phyloP scores from a whole-genome alignment of 345 rosid species.

The Aquilaria yunnanensis region DNA sequence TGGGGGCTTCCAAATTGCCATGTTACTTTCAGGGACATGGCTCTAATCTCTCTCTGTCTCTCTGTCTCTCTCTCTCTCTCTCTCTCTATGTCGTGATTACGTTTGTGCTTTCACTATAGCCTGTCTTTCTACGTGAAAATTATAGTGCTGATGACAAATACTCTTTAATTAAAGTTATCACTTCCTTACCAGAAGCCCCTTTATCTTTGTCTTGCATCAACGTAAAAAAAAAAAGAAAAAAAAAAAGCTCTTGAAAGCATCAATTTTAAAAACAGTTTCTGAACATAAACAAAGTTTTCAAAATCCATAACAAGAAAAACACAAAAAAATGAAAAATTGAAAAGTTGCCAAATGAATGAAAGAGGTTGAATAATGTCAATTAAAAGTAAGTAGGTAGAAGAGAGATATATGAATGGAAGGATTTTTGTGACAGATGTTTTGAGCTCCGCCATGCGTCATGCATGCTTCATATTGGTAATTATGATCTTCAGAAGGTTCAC shows the following conservation, averaged over 20 bases:
- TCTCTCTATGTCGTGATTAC: constrained; percentile 1
- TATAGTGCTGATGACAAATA: not conserved
- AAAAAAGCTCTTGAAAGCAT: too few relatives aligned
- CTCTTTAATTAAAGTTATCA: not conserved
- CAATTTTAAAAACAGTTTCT: too few relatives aligned
- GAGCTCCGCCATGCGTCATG: not conserved
- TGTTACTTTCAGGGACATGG: not conserved
- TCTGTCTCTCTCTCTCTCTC: constrained; percentile 1
- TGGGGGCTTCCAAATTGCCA: constrained; percentile 18
- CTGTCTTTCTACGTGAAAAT: constrained; percentile 1
- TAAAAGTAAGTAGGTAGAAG: too few relatives aligned
- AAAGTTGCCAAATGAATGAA: too few relatives aligned
- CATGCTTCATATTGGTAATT: not conserved
- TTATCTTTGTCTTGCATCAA: too few relatives aligned
- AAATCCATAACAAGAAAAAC: too few relatives aligned
- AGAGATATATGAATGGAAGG: too few relatives aligned
- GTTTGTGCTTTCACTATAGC: not conserved
- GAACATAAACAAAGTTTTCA: too few relatives aligned
- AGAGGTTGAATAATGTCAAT: too few relatives aligned
- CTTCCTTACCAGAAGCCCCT: not conserved
- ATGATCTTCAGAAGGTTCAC: not conserved
- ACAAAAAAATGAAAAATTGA: too few relatives aligned
- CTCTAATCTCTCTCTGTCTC: too few relatives aligned
- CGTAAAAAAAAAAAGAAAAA: too few relatives aligned
- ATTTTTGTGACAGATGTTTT: not conserved